A percentile compares a stretch with the other conserved stretches of the same genome.
Evolutionary conservation across 805 yeast genomes (phyloP).

Genomic region (Wickerhamomyces silvicola): DNA sequence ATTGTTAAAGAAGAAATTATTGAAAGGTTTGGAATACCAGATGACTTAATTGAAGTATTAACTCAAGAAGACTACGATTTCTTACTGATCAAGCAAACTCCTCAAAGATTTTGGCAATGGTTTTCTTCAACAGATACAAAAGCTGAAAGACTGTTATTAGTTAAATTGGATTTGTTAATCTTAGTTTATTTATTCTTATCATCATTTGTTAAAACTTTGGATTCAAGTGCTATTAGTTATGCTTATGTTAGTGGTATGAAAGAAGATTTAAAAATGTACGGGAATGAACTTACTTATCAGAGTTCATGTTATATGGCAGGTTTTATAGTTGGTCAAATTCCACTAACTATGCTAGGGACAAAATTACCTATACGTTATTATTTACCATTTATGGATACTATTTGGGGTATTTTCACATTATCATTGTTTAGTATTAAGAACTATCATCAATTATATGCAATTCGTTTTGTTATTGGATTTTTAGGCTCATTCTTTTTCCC

Average conservation of each 20-base stretch:
- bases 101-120: slow-evolving; percentile 49
- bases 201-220: slow-evolving; percentile 62
- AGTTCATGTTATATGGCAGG: slow-evolving; percentile 16
- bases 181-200: slow-evolving; percentile 49
- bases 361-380: slow-evolving; percentile 13
- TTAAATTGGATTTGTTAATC: slow-evolving; percentile 46
- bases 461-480: slow-evolving; percentile 29
- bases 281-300: slow-evolving; percentile 36
- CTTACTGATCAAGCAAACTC: slow-evolving; percentile 1
- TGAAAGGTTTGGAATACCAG: slow-evolving; percentile 2
- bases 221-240: slow-evolving; percentile 51
- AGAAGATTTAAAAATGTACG: slow-evolving; percentile 46
- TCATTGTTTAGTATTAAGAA: slow-evolving; percentile 10
- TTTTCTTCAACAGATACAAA: slow-evolving; percentile 42
- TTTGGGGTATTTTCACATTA: slow-evolving; percentile 14
- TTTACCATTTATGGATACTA: slow-evolving; percentile 16
- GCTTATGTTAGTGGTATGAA: slow-evolving; percentile 61
- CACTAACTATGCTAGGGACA: slow-evolving; percentile 19
- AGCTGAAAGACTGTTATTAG: slow-evolving; percentile 34
- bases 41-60: slow-evolving; percentile 2
- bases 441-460: slow-evolving; percentile 20
- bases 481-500: slow-evolving; percentile 29
- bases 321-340: slow-evolving; percentile 19
- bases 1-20: neutral
- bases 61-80: slow-evolving; percentile 4